phyloP scores from a whole-genome alignment of 2,329 filamentous ascomycete genomes.

The Aureobasidium leucospermi region DNA sequence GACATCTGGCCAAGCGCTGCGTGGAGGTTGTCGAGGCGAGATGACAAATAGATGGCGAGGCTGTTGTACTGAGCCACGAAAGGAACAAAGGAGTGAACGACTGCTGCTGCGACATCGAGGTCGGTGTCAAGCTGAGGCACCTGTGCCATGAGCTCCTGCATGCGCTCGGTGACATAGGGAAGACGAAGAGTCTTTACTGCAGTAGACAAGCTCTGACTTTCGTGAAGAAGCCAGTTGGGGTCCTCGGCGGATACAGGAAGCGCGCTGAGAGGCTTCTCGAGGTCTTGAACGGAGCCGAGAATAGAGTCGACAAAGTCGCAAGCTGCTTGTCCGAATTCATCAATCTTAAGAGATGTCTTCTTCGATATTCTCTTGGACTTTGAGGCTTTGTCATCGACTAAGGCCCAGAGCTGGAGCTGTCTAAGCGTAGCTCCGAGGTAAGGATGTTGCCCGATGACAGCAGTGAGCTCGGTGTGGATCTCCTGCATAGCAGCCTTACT shows the following conservation, averaged over 20 bases:
- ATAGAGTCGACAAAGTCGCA: conserved; percentile 65
- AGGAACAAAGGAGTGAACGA: conserved; percentile 58
- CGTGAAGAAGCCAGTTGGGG: conserved; percentile 54
- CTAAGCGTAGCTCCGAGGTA: conserved; percentile 16
- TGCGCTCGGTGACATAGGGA: conserved; percentile 43
- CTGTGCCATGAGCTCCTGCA: conserved; percentile 39
- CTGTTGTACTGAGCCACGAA: conserved; percentile 66
- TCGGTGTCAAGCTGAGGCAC: conserved; percentile 38
- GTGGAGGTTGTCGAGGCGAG: conserved; percentile 58
- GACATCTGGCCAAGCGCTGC: conserved; percentile 65
- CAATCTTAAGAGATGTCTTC: conserved; percentile 7
- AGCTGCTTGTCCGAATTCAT: conserved; percentile 50
- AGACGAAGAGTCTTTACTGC: conserved; percentile 55
- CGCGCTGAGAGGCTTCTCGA: conserved; percentile 49
- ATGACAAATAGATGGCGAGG: conserved; percentile 53
- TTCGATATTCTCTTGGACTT: not conserved
- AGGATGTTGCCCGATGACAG: conserved; percentile 13
- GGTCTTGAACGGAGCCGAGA: conserved; percentile 70
- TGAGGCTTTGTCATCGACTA: not conserved
- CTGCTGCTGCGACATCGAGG: conserved; percentile 43
- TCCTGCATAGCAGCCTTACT: conserved; percentile 1
- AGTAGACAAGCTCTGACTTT: conserved; percentile 37
- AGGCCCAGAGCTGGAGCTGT: conserved; percentile 16
- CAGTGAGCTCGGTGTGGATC: not conserved
- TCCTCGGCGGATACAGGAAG: conserved; percentile 56